phyloP scores from a whole-genome alignment of 345 rosid species.

The Eucalyptus leucophloia region DNA sequence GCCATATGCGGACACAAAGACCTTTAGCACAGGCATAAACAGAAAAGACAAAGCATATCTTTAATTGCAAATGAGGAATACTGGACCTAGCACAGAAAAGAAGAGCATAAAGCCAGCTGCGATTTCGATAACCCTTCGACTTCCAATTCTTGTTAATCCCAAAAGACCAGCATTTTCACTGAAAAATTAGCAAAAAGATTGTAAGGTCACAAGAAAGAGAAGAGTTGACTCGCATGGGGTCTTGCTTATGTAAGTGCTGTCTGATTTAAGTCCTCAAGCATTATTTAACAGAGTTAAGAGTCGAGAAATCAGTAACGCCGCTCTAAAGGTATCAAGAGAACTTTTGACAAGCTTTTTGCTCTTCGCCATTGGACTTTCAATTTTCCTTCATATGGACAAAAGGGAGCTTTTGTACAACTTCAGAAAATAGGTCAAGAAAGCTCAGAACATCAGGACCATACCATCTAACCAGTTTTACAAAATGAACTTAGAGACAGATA shows the following conservation, averaged over 20 bases:
- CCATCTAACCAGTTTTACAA: neutral
- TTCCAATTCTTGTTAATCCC: slow-evolving; percentile 81
- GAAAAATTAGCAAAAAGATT: neutral
- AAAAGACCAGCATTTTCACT: slow-evolving; percentile 90
- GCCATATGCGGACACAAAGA: neutral
- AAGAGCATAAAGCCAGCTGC: slow-evolving; percentile 84
- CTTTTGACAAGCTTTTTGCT: neutral
- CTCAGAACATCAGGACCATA: neutral
- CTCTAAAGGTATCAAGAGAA: neutral
- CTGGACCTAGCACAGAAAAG: slow-evolving; percentile 69
- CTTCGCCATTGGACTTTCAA: neutral
- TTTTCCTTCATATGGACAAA: neutral
- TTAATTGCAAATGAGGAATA: neutral
- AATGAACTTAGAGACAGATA: neutral
- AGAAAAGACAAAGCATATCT: neutral
- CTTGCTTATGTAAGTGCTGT: neutral
- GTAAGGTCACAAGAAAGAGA: neutral
- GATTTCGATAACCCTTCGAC: slow-evolving; percentile 68
- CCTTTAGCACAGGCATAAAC: neutral
- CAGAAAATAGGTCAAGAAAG: neutral
- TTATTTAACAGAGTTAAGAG: neutral
- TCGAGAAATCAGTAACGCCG: neutral
- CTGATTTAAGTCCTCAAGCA: neutral
- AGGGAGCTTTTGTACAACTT: neutral
- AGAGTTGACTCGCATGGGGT: neutral